Percentiles rank a stretch among this genome's conserved stretches.
These are phyloP conservation scores for Cyberlindnera amylophila DNA, from an alignment of 805 yeast species.

Conservation along the genomic window DNA sequence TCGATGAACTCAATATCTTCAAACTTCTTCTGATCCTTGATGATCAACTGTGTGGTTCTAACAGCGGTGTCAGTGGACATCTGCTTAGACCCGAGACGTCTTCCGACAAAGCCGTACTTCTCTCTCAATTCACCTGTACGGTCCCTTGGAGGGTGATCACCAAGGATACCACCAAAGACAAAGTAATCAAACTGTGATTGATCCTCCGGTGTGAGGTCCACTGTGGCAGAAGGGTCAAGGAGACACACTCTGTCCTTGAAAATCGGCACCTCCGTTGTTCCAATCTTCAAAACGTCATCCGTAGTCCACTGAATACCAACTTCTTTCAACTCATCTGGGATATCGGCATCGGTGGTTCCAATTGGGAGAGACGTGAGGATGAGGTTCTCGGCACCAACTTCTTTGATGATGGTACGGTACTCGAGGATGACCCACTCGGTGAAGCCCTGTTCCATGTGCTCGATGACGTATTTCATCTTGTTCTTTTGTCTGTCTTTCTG, in stretches of 20 bases:
- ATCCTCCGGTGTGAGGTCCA: conserved; percentile 73
- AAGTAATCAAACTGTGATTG: conserved; percentile 69
- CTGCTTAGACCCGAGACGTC: conserved; percentile 82
- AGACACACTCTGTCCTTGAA: conserved; percentile 66
- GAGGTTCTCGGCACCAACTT: conserved; percentile 75
- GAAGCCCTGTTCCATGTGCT: conserved; percentile 96
- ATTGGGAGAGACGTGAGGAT: conserved; percentile 72
- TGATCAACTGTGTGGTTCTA: conserved; percentile 79
- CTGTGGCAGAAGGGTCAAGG: conserved; percentile 82
- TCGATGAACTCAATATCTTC: conserved; percentile 82
- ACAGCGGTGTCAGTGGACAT: conserved; percentile 99
- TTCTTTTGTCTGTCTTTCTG: not conserved
- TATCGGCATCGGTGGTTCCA: conserved; percentile 53
- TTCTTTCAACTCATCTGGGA: conserved; percentile 56
- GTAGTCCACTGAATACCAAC: conserved; percentile 81
- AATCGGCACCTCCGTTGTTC: conserved; percentile 33
- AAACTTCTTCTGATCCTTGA: conserved; percentile 54
- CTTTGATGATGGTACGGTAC: conserved; percentile 75
- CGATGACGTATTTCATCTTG: conserved; percentile 84
- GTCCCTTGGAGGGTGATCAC: conserved; percentile 89
- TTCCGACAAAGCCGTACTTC: conserved; percentile 81
- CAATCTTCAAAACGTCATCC: conserved; percentile 53
- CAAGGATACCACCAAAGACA: conserved; percentile 94
- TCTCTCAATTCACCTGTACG: conserved; percentile 84
- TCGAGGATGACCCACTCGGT: conserved; percentile 94